Base-by-base conservation (phyloP, 345 rosid genomes). In the Heritiera fomes region DNA sequence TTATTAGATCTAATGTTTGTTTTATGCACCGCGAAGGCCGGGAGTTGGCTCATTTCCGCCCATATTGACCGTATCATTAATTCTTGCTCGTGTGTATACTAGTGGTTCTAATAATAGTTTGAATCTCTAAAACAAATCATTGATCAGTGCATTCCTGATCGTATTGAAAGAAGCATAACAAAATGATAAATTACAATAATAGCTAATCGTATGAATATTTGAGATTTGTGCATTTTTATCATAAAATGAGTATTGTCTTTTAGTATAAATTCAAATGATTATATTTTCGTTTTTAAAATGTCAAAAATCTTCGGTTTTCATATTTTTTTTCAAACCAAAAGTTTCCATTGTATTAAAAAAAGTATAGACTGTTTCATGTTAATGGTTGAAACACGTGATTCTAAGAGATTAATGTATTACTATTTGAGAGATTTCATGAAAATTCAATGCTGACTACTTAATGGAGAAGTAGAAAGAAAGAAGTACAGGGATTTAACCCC, bases 41-140 rank as follows among this genome's bases (percentile, higher is more conserved):
- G 56, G 79, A 14, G 28, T 46, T 40, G 47, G 34, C 55, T 72
- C 53, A 52, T 67, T 86, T 61, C 61, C 40, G 46, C 69, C 77
- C 74, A 23, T 65, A n/a, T 86, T 83, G 80, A 86, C 82, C 55
- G 3, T 59, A 43, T 43, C 73, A 23, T 82, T 59, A 32, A 53
- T 56, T n/a, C 67, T 67, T 47, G 12, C 78, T 75, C 32, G 17
- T 12, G 61, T 23, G 28, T 23, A 23, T 23, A 23, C 28, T 23
- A 23, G 28, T 23, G 28, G 28, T 50, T 23, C 45, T 52, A 17
- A 17, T 34, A 53, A 34, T 34, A 34, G 3, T 3, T 34, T 14
- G 4, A 8, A 18, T 10, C 8, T 53, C 1, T 9, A 32, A 46
- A 8, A 30, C 20, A 28, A 17, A 32, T 52, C 75, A 10, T 43